phyloP scores from a whole-genome alignment of 2,329 filamentous ascomycete genomes.

The Zymoseptoria crescenta region DNA sequence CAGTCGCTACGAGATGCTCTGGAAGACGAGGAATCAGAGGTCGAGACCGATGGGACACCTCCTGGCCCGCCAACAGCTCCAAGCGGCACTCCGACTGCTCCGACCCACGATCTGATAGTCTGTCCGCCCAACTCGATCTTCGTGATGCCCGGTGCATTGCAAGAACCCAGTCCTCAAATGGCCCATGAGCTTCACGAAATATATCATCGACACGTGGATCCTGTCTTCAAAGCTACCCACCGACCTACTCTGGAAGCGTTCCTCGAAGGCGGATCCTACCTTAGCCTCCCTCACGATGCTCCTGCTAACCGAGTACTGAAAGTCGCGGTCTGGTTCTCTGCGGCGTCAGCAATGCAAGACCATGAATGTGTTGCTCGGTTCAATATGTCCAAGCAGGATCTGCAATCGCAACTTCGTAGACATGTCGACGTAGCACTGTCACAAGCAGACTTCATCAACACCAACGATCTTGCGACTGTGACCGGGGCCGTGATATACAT shows the following conservation, averaged over 20 bases:
- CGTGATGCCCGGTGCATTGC: slow-evolving; percentile 21
- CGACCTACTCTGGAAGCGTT: slow-evolving; percentile 15
- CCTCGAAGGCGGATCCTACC: slow-evolving; percentile 16
- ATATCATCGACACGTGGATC: slow-evolving; percentile 21
- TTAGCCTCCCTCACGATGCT: slow-evolving; percentile 15
- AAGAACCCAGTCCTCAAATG: slow-evolving; percentile 15
- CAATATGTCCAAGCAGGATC: slow-evolving; percentile 9
- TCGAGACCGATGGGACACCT: slow-evolving; percentile 2
- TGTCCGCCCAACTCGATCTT: slow-evolving; percentile 20
- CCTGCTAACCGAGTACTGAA: slow-evolving; percentile 17
- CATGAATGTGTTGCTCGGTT: slow-evolving; percentile 19
- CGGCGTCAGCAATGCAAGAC: slow-evolving; percentile 23
- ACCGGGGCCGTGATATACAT: slow-evolving; percentile 21
- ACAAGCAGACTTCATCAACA: slow-evolving; percentile 24
- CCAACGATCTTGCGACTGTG: slow-evolving; percentile 21
- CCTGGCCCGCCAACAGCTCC: no score
- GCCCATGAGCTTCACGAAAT: slow-evolving; percentile 12
- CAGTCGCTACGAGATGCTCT: slow-evolving; percentile 23
- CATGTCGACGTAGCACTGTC: slow-evolving; percentile 21
- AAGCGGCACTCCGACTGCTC: background rate
- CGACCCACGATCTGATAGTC: slow-evolving; percentile 21
- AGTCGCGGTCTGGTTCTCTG: slow-evolving; percentile 25
- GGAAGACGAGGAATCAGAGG: slow-evolving; percentile 19
- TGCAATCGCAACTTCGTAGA: slow-evolving; percentile 19
- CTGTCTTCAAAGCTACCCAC: slow-evolving; percentile 23